These are phyloP conservation scores for Inga leiocalycina DNA, from an alignment of 306 rosid species.

Conservation along the genomic window DNA sequence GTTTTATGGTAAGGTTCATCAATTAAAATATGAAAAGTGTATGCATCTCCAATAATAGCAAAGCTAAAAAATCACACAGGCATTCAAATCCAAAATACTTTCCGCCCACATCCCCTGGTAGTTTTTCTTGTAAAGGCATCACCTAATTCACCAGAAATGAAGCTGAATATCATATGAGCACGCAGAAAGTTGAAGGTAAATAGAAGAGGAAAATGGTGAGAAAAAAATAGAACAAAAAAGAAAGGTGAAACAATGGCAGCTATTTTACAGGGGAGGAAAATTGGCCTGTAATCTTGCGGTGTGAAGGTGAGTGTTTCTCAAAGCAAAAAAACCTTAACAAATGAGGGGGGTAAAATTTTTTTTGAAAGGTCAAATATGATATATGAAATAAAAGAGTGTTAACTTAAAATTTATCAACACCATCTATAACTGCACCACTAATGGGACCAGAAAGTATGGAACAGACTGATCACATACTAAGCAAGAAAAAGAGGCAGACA, in stretches of 20 bases:
- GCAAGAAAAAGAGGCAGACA: not conserved
- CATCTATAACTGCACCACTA: not conserved
- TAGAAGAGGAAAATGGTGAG: not conserved
- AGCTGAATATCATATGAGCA: not conserved
- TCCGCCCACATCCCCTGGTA: not conserved
- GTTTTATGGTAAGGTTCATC: not conserved
- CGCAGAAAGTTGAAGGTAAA: not conserved
- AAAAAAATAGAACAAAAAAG: not conserved
- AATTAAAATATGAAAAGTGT: too few species aligned
- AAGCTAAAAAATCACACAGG: not conserved
- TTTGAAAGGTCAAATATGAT: not conserved
- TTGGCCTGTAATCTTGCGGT: not conserved
- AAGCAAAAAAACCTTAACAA: not conserved
- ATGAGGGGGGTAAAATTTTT: not conserved
- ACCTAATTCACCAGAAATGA: constrained; percentile 1
- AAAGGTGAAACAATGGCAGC: not conserved
- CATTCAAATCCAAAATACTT: not conserved
- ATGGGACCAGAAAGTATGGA: not conserved
- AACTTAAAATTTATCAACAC: not conserved
- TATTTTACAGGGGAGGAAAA: not conserved
- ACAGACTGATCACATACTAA: not conserved
- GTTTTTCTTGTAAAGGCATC: not conserved
- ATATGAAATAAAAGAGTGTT: constrained; percentile 11
- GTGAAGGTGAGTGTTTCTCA: not conserved
- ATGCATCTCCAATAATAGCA: not conserved